Conservation (phyloP, 139 green algal genomes). For the Auxenochlorella pyrenoidosa region DNA sequence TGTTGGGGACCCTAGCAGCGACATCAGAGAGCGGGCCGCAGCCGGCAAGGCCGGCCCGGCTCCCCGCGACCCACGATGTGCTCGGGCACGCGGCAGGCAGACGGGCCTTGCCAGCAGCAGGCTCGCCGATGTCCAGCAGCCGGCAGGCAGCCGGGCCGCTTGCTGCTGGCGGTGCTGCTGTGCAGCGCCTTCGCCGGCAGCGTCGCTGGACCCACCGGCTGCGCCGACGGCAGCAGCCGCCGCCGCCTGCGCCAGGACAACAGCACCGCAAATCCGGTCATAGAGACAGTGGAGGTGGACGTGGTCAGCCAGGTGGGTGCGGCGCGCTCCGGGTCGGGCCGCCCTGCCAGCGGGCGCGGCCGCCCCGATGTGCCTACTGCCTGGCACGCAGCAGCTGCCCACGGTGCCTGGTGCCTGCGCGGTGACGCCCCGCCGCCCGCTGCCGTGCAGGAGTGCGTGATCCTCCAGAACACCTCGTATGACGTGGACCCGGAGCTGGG, state of each 20-base stretch:
- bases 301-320: slow-evolving; percentile 4
- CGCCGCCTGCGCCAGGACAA: background rate
- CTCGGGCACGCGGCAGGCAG: too few species aligned
- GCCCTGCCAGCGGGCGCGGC: background rate
- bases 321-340: background rate
- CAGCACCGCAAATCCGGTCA: background rate
- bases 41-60: too few species aligned
- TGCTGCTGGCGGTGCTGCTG: background rate
- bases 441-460: slow-evolving; percentile 29
- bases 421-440: too few species aligned
- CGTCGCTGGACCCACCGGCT: background rate
- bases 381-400: background rate
- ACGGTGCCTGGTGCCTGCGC: background rate
- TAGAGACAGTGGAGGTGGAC: slow-evolving; percentile 44
- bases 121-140: background rate
- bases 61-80: too few species aligned
- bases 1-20: too few species aligned
- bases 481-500: background rate
- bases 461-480: slow-evolving; percentile 41
- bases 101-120: too few species aligned
- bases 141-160: background rate
- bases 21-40: too few species aligned
- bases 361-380: background rate
- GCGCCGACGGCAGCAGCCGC: background rate
- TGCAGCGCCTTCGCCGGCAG: background rate